Evolutionary conservation across 768 basidiomycete genomes (phyloP), one percentile per base, ranked within the genome.

Genomic region (Russula sp.): DNA sequence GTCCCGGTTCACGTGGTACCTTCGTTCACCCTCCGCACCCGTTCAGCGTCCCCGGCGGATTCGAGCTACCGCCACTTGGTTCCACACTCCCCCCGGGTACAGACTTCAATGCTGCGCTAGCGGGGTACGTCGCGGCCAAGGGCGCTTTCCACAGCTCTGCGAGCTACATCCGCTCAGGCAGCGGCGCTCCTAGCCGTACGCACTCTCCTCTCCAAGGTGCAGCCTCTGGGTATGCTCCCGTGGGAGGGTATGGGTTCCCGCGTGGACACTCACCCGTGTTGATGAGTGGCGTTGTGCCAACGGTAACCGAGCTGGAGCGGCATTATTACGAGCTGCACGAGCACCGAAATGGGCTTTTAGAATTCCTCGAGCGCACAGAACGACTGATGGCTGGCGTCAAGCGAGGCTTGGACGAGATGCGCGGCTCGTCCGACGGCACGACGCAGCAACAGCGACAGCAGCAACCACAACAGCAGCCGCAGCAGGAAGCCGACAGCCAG

Each of bases 321-420:
- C 91, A 92, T 71, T 91, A 89, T 68, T 68, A 74, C 20, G 81
- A 86, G 69, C 77, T 94, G 58, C 74, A 76, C 4, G 83, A 86
- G 68, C 80, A 88, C 70, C 83, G 84, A 73, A 76, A 76, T 69
- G 76, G 80, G 71, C 77, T 88, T 75, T 82, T 90, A 73, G 89
- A 89, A 71, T 79, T 93, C 83, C 73, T 91, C 62, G 82, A 85
- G 67, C 82, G 79, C 75, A 93, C 90, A 68, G 87, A 91, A 58
- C 75, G 80, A 71, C 73, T 93, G 75, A 84, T 93, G 80, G 79
- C 75, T 42, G 84, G 85, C 27, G 76, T 93, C 71, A 84, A 84
- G 77, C 80, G 85, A 67, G 87, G 84, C 27, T 77, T 93, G 68
- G 90, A 91, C 59, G 89, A 92, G 71, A 84, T 89, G 82, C 77